Base-by-base conservation (phyloP, 192 early-diverging fungal species). In the Linnemannia schmuckeri region DNA sequence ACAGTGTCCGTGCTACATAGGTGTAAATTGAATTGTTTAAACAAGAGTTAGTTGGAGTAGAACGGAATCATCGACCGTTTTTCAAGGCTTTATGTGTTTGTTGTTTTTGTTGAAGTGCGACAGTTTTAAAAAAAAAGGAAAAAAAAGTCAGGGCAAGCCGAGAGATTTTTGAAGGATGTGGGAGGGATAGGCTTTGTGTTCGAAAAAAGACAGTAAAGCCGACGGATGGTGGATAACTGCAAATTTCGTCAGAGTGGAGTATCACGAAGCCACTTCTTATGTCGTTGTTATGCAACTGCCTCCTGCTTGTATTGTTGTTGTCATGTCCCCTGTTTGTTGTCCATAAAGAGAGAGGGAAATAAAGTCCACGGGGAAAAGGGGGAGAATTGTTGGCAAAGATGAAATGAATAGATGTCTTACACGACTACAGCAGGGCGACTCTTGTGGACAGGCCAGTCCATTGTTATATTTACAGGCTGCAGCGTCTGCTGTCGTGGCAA, bases 1-100 rank as follows among this genome's bases (percentile, higher is more conserved):
- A 52, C 85, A 87, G 74, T 87, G 85, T 24, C 85, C 85, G 27
- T 87, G 85, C 85, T 87, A 52, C 27, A 27, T 54, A 9, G 35
- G 24, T 66, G 22, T 57, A 52, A 52, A 52, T 18, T 18, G 49
- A 18, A 52, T 52, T 2, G 42, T 46, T 46, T 41, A 70, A 46
- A 78, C 5, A 70, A 78, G 46, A 20, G 57, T 52, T 7, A 44
- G 40, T 66, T 66, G 44, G 30, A 24, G 15, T 17, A 47, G 47
- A 47, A 13, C 4, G 61, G 30, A 66, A 66, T 33, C 30, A 33
- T 66, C 61, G 30, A 33, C 30, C 10, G 61, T 66, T 66, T n/a
- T 33, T 49, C 24, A 66, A 66, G 55, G 66, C 33, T 47, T 69
- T 70, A 24, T n/a, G 41, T 8, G 44, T 42, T 77, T 54, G 12